phyloP scores from a whole-genome alignment of 495 filamentous ascomycete species.

The Penicillium robsamsonii region DNA sequence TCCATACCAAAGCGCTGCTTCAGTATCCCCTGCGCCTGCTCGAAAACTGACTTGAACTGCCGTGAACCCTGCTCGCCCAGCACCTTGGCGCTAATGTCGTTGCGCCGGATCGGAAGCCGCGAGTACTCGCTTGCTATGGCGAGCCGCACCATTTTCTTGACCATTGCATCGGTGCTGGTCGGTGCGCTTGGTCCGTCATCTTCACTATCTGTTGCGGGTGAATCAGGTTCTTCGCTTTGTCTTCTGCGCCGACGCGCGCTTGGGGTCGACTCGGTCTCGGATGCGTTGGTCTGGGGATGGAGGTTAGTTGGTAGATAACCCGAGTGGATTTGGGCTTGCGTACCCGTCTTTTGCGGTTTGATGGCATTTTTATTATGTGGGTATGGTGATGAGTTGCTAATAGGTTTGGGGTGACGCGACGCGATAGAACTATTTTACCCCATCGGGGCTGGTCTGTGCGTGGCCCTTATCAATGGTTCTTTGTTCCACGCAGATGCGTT shows the following conservation, averaged over 20 bases:
- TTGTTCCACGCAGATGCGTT: slow-evolving; percentile 2
- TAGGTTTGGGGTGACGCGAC: slow-evolving; percentile 14
- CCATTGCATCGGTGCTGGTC: slow-evolving; percentile 59
- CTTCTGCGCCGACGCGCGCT: slow-evolving; percentile 19
- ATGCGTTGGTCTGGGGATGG: slow-evolving; percentile 4
- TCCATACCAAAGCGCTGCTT: slow-evolving; percentile 76
- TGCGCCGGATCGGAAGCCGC: slow-evolving; percentile 70
- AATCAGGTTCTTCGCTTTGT: slow-evolving; percentile 12
- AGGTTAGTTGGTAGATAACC: not conserved
- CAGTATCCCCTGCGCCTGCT: slow-evolving; percentile 63
- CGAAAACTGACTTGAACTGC: slow-evolving; percentile 69
- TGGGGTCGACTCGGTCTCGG: slow-evolving; percentile 5
- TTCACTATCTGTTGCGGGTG: slow-evolving; percentile 20
- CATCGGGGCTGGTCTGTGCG: slow-evolving; percentile 26
- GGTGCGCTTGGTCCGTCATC: slow-evolving; percentile 30
- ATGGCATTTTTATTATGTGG: slow-evolving; percentile 28
- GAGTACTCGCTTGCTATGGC: slow-evolving; percentile 86
- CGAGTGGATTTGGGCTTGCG: slow-evolving; percentile 5
- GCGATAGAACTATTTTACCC: slow-evolving; percentile 23
- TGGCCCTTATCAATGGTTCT: slow-evolving; percentile 16
- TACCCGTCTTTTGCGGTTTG: slow-evolving; percentile 42
- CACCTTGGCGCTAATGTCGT: slow-evolving; percentile 73
- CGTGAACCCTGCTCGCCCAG: slow-evolving; percentile 41
- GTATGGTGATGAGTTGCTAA: not conserved
- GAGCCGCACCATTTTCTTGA: slow-evolving; percentile 89